Evolutionary conservation across 495 filamentous ascomycete species (phyloP).

Genomic region (Penicillium fimorum): DNA sequence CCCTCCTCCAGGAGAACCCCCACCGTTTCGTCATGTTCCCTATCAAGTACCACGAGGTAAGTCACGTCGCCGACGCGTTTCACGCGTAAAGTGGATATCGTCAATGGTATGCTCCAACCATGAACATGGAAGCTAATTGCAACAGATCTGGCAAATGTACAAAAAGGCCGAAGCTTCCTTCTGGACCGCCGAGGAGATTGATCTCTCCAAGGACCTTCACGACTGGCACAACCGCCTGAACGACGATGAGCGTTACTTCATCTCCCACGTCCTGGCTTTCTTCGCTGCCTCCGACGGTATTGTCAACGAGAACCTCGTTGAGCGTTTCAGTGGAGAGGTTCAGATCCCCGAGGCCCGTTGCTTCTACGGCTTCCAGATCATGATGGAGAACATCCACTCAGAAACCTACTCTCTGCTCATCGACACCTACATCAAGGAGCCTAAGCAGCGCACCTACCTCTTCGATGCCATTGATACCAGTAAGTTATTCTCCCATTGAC

Average conservation of each 20-base stretch:
- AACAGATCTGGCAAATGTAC: constrained; percentile 99
- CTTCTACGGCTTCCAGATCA: constrained; percentile 99
- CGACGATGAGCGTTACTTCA: constrained; percentile 96
- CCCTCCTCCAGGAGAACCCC: constrained; percentile 91
- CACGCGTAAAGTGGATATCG: constrained; percentile 65
- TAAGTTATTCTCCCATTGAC: constrained; percentile 39
- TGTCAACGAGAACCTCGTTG: constrained; percentile 98
- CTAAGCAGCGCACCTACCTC: constrained; percentile 88
- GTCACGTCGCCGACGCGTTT: constrained; percentile 56
- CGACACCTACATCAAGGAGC: constrained; percentile 99
- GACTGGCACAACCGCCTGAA: constrained; percentile 98
- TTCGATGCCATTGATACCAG: constrained; percentile 99
- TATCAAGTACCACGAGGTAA: constrained; percentile 98
- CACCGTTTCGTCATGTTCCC: constrained; percentile 97
- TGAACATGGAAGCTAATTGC: constrained; percentile 26
- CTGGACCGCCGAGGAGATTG: constrained; percentile 99
- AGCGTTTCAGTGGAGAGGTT: constrained; percentile 96
- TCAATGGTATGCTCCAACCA: constrained; percentile 2
- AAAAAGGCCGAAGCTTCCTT: constrained; percentile 99
- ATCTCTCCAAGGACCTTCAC: constrained; percentile 96
- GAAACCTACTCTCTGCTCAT: constrained; percentile 99
- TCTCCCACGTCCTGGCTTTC: constrained; percentile 98
- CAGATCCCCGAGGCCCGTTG: constrained; percentile 97
- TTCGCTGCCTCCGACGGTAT: constrained; percentile 99
- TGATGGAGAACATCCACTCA: constrained; percentile 99